Conservation (phyloP, 371 early-diverging fungal genomes). For the Mucor mucedo region DNA sequence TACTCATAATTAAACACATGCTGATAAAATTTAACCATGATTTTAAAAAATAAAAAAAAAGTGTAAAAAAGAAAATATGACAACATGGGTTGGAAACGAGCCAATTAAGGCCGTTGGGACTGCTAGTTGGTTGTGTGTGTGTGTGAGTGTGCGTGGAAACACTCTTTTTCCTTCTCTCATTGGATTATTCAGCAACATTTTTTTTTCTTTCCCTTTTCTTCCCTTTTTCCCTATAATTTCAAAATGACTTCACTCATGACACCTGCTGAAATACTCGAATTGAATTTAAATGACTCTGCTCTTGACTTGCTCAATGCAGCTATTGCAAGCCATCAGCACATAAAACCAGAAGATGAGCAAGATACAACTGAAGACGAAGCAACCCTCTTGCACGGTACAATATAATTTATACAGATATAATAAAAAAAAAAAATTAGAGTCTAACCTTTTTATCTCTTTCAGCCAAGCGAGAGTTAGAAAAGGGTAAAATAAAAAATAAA, state of each 20-base stretch:
- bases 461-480: slow-evolving; percentile 25
- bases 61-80: background rate
- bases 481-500: slow-evolving; percentile 17
- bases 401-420: background rate
- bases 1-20: slow-evolving; percentile 79
- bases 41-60: background rate
- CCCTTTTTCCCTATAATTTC: background rate
- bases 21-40: slow-evolving; percentile 64
- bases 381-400: background rate
- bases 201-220: slow-evolving; percentile 4
- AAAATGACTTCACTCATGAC: slow-evolving; percentile 15
- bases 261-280: slow-evolving; percentile 18
- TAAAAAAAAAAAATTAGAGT: too few species aligned
- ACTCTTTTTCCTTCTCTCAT: background rate
- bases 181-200: slow-evolving; percentile 23
- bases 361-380: background rate
- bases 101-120: background rate
- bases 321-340: slow-evolving; percentile 35
- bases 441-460: background rate
- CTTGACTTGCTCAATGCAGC: slow-evolving; percentile 39
- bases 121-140: too few species aligned
- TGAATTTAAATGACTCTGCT: slow-evolving; percentile 26
- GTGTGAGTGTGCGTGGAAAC: background rate
- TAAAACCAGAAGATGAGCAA: slow-evolving; percentile 16
- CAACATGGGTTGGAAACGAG: slow-evolving; percentile 20